Conservation (phyloP, 176 grass and related monocot species). For the Carex parvula region DNA sequence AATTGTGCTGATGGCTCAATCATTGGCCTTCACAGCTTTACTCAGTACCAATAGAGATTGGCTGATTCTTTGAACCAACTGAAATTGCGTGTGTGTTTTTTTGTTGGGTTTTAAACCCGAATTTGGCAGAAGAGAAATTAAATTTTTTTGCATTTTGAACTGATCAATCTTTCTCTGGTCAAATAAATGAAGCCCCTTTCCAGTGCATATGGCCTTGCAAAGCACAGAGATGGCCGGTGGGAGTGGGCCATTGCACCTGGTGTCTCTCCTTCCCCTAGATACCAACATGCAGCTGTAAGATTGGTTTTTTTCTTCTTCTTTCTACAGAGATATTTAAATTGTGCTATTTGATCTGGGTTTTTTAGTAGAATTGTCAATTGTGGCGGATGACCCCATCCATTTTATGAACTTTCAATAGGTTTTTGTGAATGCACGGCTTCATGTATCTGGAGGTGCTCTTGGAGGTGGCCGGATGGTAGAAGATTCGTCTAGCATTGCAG, state of each 20-base stretch:
- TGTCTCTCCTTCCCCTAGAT: conserved; percentile 98
- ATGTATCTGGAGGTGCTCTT: conserved; percentile 99
- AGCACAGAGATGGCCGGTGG: conserved; percentile 99
- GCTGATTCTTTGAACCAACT: background rate
- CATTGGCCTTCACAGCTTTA: background rate
- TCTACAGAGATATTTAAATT: conserved; percentile 4
- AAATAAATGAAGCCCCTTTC: conserved; percentile 62
- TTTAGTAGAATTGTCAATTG: background rate
- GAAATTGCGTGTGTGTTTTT: background rate
- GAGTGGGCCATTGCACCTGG: conserved; percentile 99
- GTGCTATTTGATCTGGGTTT: background rate
- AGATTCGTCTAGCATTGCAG: conserved; percentile 97
- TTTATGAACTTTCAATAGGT: conserved; percentile 41
- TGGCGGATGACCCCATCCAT: background rate
- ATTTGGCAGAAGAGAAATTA: background rate
- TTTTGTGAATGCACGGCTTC: conserved; percentile 98
- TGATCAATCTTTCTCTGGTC: conserved; percentile 17
- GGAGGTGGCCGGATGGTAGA: conserved; percentile 99
- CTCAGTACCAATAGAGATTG: background rate
- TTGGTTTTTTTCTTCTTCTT: conserved; percentile 13
- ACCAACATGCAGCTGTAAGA: conserved; percentile 98
- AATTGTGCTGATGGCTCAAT: background rate
- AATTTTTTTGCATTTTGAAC: conserved; percentile 8
- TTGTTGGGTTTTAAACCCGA: background rate
- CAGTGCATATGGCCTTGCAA: conserved; percentile 98